Evolutionary conservation across 2,329 filamentous ascomycete genomes (phyloP), one percentile per base, ranked within the genome.

Genomic region (Xylariaceae sp.): DNA sequence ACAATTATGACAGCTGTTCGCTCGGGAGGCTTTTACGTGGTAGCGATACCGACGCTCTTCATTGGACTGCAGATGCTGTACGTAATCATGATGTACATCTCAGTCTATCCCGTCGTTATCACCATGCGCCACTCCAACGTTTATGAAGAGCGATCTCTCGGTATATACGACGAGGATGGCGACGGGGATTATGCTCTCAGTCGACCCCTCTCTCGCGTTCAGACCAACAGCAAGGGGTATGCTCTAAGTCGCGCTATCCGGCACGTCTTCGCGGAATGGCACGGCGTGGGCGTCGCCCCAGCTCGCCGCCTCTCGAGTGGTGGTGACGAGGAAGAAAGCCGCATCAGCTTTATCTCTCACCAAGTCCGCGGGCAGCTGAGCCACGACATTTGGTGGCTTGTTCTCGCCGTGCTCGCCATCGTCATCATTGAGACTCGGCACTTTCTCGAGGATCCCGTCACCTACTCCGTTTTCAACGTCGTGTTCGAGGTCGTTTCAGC

Each of bases 331-430:
- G 28, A 49, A 4, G 59, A 63, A 43, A 73, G 69, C 16, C 70
- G 66, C 16, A 66, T 72, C 43, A 69, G 65, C 54, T 76, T 77
- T 53, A 65, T 78, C 39, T 69, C 67, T 44, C 67, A 74, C 43
- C 78, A 83, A 54, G 64, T 83, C 11, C 72, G 75, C 22, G 72
- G 73, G 13, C 80, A 84, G 52, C 67, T 84, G 2, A 75, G 77
- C 8, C 79, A 83, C 55, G 80, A 84, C 51, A 64, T 83, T 9
- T 84, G 79, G 80, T 81, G 74, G 69, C 70, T 84, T 12, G 72
- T 78, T 2, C 57, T 83, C 1, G 78, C 78, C 0, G 71, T 80
- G 4, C 65, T 83, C n/a, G 62, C 78, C 19, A 80, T 84, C 44
- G 67, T 71, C 19, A 74, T 75, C 42, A 76, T 79, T 36, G 79